A percentile compares a stretch with the other conserved stretches of the same genome.
Conservation (phyloP, 768 basidiomycete genomes). For the Royoungia palumana region DNA sequence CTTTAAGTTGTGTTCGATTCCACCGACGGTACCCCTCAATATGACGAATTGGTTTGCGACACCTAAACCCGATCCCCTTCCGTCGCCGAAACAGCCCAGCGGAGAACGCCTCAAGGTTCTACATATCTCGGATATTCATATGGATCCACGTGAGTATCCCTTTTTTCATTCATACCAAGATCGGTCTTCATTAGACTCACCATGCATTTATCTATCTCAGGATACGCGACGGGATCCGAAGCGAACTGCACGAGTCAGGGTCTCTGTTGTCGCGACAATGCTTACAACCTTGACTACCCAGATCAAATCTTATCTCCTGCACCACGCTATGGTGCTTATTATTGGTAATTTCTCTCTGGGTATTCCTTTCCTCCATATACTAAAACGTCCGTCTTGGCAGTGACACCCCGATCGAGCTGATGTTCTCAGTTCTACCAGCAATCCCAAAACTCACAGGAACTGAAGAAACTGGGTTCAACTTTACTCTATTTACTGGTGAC, state of each 20-base stretch:
- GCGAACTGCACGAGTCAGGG: constrained; percentile 56
- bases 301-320: constrained; percentile 50
- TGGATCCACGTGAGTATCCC: constrained; percentile 41
- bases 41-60: constrained; percentile 46
- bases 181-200: neutral
- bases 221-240: constrained; percentile 61
- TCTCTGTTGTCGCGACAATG: constrained; percentile 56
- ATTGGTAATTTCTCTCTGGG: neutral
- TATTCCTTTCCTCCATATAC: neutral
- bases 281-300: constrained; percentile 44
- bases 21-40: constrained; percentile 39
- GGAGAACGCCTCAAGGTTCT: constrained; percentile 45
- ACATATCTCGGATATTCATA: constrained; percentile 47
- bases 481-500: constrained; percentile 67
- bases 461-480: constrained; percentile 54
- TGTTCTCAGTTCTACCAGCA: constrained; percentile 52
- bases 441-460: constrained; percentile 64
- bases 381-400: constrained; percentile 25
- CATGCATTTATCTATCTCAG: constrained; percentile 27
- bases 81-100: constrained; percentile 37
- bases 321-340: constrained; percentile 53
- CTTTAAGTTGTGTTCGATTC: constrained; percentile 35
- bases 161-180: neutral
- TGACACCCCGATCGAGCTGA: constrained; percentile 59
- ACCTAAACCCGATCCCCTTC: constrained; percentile 45